Conservation (phyloP, 345 rosid species). For the Fremontodendron californicum region DNA sequence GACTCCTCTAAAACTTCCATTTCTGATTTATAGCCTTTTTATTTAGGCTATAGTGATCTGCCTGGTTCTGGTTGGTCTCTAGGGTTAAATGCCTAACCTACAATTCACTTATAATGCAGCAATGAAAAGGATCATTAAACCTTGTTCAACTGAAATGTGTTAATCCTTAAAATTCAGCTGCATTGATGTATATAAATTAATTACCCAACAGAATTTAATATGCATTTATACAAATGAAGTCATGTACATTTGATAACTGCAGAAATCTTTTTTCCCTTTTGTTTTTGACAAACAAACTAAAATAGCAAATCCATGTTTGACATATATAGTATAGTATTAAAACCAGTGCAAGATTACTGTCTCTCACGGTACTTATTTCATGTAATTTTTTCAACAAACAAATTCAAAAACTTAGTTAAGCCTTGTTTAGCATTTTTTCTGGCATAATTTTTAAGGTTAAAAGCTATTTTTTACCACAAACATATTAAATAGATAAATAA, state of each 20-base stretch:
- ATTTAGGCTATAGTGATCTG: background rate
- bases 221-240: background rate
- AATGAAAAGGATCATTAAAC: background rate
- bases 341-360: no score
- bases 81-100: background rate
- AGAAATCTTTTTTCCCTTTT: no score
- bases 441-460: no score
- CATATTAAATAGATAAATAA: no score
- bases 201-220: background rate
- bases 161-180: background rate
- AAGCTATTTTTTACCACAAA: no score
- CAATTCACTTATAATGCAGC: background rate
- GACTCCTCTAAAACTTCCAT: background rate
- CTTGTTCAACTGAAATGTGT: background rate
- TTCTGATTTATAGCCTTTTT: background rate
- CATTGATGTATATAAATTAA: background rate
- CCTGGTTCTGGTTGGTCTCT: background rate
- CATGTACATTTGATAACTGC: background rate
- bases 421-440: no score
- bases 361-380: no score
- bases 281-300: no score
- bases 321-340: no score
- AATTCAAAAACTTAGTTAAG: no score
- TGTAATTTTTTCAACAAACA: no score
- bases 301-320: no score